Base-by-base conservation (phyloP, 208 protist genomes). In the Leishmania tropica region DNA sequence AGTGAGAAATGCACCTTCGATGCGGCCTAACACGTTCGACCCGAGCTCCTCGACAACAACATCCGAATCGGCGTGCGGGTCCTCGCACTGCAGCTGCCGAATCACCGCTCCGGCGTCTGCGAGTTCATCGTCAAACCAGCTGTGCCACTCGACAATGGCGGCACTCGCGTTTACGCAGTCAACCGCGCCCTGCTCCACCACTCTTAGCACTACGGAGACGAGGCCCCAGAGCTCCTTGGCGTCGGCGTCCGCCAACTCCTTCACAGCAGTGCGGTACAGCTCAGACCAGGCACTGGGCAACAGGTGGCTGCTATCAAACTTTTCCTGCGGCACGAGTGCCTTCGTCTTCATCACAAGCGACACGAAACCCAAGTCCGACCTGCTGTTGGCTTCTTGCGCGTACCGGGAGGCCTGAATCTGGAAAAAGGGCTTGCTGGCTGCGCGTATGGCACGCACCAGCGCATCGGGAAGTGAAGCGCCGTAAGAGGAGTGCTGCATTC, bases 1-100 rank as follows among this genome's bases (percentile, higher is more conserved):
- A 42, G 87, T 84, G 54, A 95, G 87, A 64, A 97, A 95, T 11
- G 82, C 77, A 0, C 88, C 80, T 80, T 96, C 89, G 31, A 94
- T 85, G 74, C 81, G 76, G 62, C 88, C 85, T 64, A 96, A 87
- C 70, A 89, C 91, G 1, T 83, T 79, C 0, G 84, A 86, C 3
- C 89, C 84, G 68, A 95, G 70, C 35, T 81, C 85, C 48, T 92
- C 85, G 21, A 90, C 72, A 8, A 80, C 79, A 24, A 81, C 90
- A 19, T 77, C 64, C 21, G 70, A 56, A 51, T 72, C 67, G 3
- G 54, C n/a, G 10, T 42, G 76, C 15, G 86, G 75, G 17, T 81
- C 35, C 19, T 80, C 31, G 13, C n/a, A n/a, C 1, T 53, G 67
- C 71, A 94, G 86, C 74, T 80, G 67, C 21, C 75, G 35, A 53